These are phyloP conservation scores for Penicillium sp. DNA, from an alignment of 2,329 filamentous ascomycete genomes.

Conservation along the genomic window DNA sequence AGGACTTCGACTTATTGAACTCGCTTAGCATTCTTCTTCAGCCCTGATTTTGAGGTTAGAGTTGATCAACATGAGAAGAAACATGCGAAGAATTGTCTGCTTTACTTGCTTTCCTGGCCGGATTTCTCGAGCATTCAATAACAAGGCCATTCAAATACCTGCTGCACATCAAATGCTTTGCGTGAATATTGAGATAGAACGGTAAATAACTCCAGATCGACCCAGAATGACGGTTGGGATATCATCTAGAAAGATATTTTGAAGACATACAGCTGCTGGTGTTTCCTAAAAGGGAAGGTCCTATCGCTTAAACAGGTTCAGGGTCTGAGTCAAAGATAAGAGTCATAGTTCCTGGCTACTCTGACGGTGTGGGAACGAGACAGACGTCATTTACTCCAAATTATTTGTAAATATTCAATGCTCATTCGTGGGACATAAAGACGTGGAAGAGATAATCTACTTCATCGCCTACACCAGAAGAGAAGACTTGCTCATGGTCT, in stretches of 20 bases:
- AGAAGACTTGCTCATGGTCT: slow-evolving; percentile 48
- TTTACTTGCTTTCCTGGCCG: neutral
- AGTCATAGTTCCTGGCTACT: neutral
- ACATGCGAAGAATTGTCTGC: neutral
- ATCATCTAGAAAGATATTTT: too few species aligned
- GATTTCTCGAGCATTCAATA: too few species aligned
- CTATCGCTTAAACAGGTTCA: neutral
- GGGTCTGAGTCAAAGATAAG: neutral
- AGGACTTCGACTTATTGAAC: neutral
- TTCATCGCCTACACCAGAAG: slow-evolving; percentile 37
- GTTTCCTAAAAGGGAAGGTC: neutral
- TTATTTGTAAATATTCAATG: neutral
- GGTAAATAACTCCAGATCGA: too few species aligned
- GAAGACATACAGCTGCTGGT: neutral
- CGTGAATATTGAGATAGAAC: too few species aligned
- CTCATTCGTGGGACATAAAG: neutral
- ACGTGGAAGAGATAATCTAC: neutral
- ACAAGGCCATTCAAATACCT: too few species aligned
- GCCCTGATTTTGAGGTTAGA: neutral
- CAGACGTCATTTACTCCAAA: neutral
- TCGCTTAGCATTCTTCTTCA: neutral
- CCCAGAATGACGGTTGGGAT: too few species aligned
- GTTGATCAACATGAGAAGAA: neutral
- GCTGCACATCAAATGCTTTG: too few species aligned
- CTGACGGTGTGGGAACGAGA: neutral